Base-by-base conservation (phyloP, 176 grass and related monocot species). In the Ensete glaucum region DNA sequence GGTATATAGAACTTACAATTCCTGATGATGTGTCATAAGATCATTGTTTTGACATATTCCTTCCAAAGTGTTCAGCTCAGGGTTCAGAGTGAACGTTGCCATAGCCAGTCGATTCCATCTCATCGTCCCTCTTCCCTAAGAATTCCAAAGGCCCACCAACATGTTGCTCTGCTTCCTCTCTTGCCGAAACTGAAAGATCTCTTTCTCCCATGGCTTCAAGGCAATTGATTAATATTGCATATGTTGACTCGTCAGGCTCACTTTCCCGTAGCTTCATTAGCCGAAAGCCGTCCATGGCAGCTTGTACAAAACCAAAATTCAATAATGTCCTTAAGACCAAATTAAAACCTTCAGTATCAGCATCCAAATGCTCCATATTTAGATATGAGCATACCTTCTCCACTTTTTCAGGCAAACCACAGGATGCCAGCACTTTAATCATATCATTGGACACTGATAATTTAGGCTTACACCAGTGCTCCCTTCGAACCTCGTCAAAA, bases 401-500 rank as follows among this genome's bases (percentile, higher is more conserved):
- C 53, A 91, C 84, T 67, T 97, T 81, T 0, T 84, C 80, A 9
- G 23, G 22, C 66, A 97, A 82, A 65, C 71, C 84, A 53, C 75
- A 79, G n/a, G 77, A 88, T 48, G 90, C 88, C 63, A 97, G 80
- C 75, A 87, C 82, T 50, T 76, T 88, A 26, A 93, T 71, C 81
- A 97, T 85, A 81, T 93, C 84, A 19, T 83, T 53, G 1, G 91
- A 97, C 83, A 83, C 76, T 26, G 78, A 78, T 60, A 97, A 80
- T 24, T 79, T 83, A 17, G 94, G 90, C 29, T 50, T 90, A 77
- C 93, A 93, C 87, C 94, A 93, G 57, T 92, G 82, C 82, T 97
- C 90, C 77, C 90, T 90, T 4, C 80, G 77, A 77, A 93, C 90
- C 83, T 90, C 90, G 58, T 97, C 93, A 75, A 97, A 93, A 17